Conservation (phyloP, 2,329 filamentous ascomycete genomes). For the Calonectria crousiana region DNA sequence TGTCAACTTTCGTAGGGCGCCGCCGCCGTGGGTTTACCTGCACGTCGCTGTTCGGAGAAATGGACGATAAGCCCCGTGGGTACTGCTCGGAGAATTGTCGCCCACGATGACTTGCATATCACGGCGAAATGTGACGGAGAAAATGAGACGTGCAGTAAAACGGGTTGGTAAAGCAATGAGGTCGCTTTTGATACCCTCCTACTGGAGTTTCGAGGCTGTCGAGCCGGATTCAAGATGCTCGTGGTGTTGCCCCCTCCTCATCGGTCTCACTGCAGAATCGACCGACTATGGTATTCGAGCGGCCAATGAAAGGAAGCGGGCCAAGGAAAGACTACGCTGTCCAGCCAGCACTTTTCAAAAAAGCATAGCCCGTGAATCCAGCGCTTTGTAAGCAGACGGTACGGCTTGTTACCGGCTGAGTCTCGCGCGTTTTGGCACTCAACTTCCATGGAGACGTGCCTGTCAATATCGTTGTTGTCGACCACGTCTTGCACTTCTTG, state of each 20-base stretch:
- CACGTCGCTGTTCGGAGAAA: neutral
- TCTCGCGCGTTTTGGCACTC: neutral
- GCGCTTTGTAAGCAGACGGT: neutral
- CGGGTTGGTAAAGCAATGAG: neutral
- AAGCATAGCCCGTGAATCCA: conserved; percentile 1
- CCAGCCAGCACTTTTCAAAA: neutral
- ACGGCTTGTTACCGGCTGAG: neutral
- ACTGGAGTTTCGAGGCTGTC: neutral
- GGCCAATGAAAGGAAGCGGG: neutral
- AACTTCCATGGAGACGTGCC: conserved; percentile 1
- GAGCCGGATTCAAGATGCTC: neutral
- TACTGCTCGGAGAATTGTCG: neutral
- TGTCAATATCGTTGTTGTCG: neutral
- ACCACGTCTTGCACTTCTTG: neutral
- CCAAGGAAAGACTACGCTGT: neutral
- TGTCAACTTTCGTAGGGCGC: neutral
- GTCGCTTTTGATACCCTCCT: neutral
- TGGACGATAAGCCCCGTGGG: neutral
- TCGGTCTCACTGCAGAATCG: neutral
- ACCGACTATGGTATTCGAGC: neutral
- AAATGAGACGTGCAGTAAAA: neutral
- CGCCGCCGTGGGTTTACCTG: neutral
- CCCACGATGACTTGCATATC: neutral
- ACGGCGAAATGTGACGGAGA: neutral
- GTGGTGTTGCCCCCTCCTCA: neutral